Percentiles rank a stretch among this genome's conserved stretches.
phyloP scores from a whole-genome alignment of 805 yeast species.

The Starmerella bombi region DNA sequence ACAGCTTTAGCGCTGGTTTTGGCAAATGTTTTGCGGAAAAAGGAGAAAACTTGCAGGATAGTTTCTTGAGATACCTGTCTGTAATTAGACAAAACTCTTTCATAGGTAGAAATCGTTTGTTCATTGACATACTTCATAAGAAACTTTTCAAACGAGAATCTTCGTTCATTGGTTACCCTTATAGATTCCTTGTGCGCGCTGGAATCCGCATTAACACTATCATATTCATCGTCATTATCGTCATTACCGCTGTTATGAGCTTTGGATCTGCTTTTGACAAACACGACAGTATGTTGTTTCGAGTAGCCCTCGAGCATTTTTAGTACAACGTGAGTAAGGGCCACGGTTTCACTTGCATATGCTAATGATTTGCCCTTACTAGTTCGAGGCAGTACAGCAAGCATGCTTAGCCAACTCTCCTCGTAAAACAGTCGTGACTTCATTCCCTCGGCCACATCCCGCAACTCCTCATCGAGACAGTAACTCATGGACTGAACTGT shows the following conservation, averaged over 20 bases:
- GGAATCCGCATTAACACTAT: slow-evolving; percentile 21
- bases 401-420: slow-evolving; percentile 41
- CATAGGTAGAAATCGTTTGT: slow-evolving; percentile 50
- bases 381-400: slow-evolving; percentile 47
- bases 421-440: slow-evolving; percentile 59
- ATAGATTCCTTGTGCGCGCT: slow-evolving; percentile 23
- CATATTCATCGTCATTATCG: slow-evolving; percentile 13
- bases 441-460: slow-evolving; percentile 44
- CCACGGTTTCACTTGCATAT: slow-evolving; percentile 47
- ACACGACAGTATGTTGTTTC: slow-evolving; percentile 39
- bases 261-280: slow-evolving; percentile 34
- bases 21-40: slow-evolving; percentile 57
- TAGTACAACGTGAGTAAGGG: slow-evolving; percentile 49
- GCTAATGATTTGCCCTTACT: slow-evolving; percentile 52
- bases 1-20: slow-evolving; percentile 45
- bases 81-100: slow-evolving; percentile 46
- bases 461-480: slow-evolving; percentile 34
- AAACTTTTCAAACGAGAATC: slow-evolving; percentile 35
- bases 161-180: slow-evolving; percentile 33
- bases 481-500: slow-evolving; percentile 33
- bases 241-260: slow-evolving; percentile 10
- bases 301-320: slow-evolving; percentile 57
- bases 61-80: slow-evolving; percentile 48
- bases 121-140: slow-evolving; percentile 41
- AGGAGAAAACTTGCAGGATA: slow-evolving; percentile 51